Percentiles rank a stretch among this genome's conserved stretches.
Conservation (phyloP, 352 stramenopile species). For the Phytophthora aleatoria region DNA sequence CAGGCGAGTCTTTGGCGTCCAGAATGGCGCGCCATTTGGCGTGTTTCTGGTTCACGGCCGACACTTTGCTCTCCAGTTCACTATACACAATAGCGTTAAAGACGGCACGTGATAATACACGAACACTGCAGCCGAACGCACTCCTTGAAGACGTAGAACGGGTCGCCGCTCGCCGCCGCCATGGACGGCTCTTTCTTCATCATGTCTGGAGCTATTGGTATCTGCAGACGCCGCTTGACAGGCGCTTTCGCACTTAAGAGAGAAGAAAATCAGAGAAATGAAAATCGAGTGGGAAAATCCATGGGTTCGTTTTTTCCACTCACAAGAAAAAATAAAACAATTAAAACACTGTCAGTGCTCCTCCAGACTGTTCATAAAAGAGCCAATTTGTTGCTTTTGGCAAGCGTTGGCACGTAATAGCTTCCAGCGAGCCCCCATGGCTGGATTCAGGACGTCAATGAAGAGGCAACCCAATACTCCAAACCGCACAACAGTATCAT, state of each 20-base stretch:
- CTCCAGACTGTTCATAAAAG: no score
- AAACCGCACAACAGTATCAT: no score
- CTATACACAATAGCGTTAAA: constrained; percentile 28
- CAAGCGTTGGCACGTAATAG: no score
- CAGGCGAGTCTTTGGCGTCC: constrained; percentile 47
- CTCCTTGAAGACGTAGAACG: constrained; percentile 89
- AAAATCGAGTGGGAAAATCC: constrained; percentile 52
- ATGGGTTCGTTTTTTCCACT: background rate
- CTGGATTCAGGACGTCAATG: no score
- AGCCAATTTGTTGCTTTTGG: no score
- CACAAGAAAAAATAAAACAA: no score
- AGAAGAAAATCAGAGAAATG: constrained; percentile 19
- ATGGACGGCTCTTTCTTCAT: constrained; percentile 38
- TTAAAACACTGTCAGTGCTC: no score
- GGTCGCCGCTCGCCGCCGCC: constrained; percentile 59
- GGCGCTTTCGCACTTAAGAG: constrained; percentile 16
- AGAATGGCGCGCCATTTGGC: constrained; percentile 67
- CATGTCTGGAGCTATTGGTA: constrained; percentile 14
- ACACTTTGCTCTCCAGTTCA: constrained; percentile 80
- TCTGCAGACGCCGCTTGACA: constrained; percentile 18
- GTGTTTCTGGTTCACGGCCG: constrained; percentile 70
- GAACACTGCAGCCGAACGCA: constrained; percentile 25
- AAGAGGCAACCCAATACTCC: no score
- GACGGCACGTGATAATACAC: background rate
- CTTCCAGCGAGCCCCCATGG: no score